phyloP scores from a whole-genome alignment of 306 rosid genomes.

The Medicago arabica region DNA sequence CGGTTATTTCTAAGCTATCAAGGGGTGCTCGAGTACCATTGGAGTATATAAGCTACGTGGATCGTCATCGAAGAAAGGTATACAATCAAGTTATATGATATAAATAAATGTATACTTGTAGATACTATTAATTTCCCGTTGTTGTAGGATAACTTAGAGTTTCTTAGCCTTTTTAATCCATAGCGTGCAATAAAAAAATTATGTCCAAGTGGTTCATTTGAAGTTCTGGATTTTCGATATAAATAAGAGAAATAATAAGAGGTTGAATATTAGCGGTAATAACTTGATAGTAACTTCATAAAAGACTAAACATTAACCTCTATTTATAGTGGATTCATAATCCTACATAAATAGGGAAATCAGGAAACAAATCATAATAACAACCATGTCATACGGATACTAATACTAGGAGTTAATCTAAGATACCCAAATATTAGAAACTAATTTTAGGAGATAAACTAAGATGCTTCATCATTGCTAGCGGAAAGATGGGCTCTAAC shows the following conservation, averaged over 20 bases:
- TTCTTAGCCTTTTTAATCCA: constrained; percentile 12
- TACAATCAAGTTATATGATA: neutral
- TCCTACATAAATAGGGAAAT: neutral
- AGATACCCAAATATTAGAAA: neutral
- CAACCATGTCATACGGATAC: neutral
- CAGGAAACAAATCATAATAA: neutral
- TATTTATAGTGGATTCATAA: neutral
- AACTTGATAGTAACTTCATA: neutral
- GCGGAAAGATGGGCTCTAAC: too few relatives aligned
- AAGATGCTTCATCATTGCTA: neutral
- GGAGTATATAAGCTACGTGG: constrained; percentile 78
- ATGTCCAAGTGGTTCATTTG: constrained; percentile 17
- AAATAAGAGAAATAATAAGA: neutral
- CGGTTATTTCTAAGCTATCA: constrained; percentile 75
- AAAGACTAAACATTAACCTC: neutral
- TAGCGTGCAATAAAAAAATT: constrained; percentile 13
- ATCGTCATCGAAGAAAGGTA: constrained; percentile 96
- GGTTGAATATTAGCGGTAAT: neutral
- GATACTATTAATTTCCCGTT: constrained; percentile 22
- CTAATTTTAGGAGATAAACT: neutral
- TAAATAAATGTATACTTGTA: constrained; percentile 24
- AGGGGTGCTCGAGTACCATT: constrained; percentile 89
- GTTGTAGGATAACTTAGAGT: neutral
- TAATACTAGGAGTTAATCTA: neutral
- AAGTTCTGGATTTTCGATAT: neutral